These are phyloP conservation scores for Venturia nashicola DNA, from an alignment of 2,329 filamentous ascomycete species.

Conservation along the genomic window DNA sequence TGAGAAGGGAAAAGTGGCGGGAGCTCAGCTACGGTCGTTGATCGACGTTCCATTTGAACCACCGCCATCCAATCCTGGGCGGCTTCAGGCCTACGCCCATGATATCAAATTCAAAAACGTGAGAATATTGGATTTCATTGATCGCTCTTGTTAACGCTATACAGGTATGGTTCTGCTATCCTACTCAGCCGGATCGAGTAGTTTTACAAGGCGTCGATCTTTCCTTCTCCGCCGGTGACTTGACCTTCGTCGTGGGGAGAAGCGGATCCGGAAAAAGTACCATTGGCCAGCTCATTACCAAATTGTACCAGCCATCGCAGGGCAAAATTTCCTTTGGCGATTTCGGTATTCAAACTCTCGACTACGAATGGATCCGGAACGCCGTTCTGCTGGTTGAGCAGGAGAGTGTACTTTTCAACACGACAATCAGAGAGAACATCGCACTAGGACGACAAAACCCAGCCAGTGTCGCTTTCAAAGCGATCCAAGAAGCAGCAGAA, in stretches of 20 bases:
- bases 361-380: conserved; percentile 59
- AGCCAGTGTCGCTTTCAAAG: conserved; percentile 27
- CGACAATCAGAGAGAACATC: conserved; percentile 67
- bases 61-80: not conserved
- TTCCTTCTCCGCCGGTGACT: conserved; percentile 57
- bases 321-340: conserved; percentile 63
- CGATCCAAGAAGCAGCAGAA: conserved; percentile 45
- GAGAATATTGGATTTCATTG: conserved; percentile 17
- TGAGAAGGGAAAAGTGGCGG: conserved; percentile 67
- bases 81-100: conserved; percentile 39
- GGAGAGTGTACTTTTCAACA: conserved; percentile 67
- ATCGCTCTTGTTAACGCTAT: not conserved
- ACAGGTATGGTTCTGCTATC: conserved; percentile 74
- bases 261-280: conserved; percentile 94
- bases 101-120: conserved; percentile 60
- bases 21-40: conserved; percentile 43
- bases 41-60: not conserved
- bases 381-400: conserved; percentile 79
- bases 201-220: conserved; percentile 53
- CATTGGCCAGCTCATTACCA: conserved; percentile 63
- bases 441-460: conserved; percentile 46
- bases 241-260: conserved; percentile 70
- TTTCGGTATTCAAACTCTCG: conserved; percentile 45
- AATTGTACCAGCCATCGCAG: conserved; percentile 56
- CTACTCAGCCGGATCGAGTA: conserved; percentile 48